Evolutionary conservation across 1,139 yeast genomes (phyloP).

Genomic region (Oligophagozyma castellii): DNA sequence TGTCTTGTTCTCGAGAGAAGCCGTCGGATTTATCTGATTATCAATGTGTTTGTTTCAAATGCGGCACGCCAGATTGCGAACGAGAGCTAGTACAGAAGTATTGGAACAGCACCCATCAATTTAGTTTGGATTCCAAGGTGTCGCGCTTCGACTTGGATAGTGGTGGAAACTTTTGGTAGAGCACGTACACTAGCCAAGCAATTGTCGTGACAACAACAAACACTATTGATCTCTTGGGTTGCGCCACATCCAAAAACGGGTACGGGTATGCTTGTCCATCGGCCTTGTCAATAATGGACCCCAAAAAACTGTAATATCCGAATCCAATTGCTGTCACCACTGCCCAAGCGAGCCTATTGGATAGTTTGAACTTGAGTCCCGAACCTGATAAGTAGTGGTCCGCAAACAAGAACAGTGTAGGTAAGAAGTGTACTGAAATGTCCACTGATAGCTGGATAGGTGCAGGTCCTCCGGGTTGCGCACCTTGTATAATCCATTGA

Average conservation of each 20-base stretch:
- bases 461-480: constrained; percentile 3
- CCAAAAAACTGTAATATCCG: constrained; percentile 42
- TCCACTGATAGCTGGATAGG: constrained; percentile 39
- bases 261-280: constrained; percentile 47
- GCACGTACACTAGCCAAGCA: constrained; percentile 27
- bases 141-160: constrained; percentile 1
- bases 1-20: too few species aligned
- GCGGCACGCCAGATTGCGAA: too few species aligned
- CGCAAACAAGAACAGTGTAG: constrained; percentile 34
- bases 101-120: too few species aligned
- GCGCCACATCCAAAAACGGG: constrained; percentile 45
- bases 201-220: constrained; percentile 36
- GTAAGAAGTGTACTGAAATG: constrained; percentile 45
- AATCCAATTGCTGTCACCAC: constrained; percentile 30
- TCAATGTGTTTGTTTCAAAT: too few species aligned
- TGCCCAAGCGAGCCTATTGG: constrained; percentile 27
- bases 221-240: constrained; percentile 32
- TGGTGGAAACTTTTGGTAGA: constrained; percentile 18
- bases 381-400: constrained; percentile 42
- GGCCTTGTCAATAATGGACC: constrained; percentile 33
- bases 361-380: constrained; percentile 28
- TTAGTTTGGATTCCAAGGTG: too few species aligned
- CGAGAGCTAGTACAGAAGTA: too few species aligned
- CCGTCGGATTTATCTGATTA: too few species aligned
- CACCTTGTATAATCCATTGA: constrained; percentile 29